A percentile compares a stretch with the other conserved stretches of the same genome.
phyloP scores from a whole-genome alignment of 371 early-diverging fungal species.

The Parasitella parasitica region DNA sequence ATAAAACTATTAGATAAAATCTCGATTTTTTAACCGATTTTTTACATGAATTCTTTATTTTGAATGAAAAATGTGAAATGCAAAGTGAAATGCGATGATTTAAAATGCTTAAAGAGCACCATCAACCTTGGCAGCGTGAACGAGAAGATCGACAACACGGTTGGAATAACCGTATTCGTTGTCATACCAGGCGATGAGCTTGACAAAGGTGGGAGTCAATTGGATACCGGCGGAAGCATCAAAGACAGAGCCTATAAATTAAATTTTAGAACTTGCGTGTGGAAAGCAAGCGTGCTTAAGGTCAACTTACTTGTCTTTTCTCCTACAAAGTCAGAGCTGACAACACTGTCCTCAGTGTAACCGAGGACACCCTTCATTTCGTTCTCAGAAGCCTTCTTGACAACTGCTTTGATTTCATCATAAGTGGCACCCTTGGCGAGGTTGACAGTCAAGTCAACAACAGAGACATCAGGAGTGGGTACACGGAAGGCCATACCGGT shows the following conservation, averaged over 20 bases:
- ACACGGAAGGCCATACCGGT: conserved; percentile 99
- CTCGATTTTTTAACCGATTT: neutral
- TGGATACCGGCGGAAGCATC: conserved; percentile 97
- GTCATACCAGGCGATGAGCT: conserved; percentile 83
- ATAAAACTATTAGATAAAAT: neutral
- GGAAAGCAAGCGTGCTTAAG: no score
- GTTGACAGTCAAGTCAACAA: conserved; percentile 97
- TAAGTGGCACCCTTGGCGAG: conserved; percentile 89
- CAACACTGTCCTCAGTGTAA: conserved; percentile 95
- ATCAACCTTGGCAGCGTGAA: conserved; percentile 68
- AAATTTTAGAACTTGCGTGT: no score
- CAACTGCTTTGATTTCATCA: conserved; percentile 82
- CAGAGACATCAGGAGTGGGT: conserved; percentile 97
- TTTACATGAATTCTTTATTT: neutral
- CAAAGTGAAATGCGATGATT: neutral
- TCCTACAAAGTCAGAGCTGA: no score
- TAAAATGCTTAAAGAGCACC: conserved; percentile 15
- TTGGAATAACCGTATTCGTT: conserved; percentile 93
- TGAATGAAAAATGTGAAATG: neutral
- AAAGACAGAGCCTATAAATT: conserved; percentile 92
- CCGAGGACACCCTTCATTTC: conserved; percentile 86
- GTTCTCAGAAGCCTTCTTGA: conserved; percentile 84
- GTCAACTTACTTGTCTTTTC: no score
- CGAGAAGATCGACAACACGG: conserved; percentile 88
- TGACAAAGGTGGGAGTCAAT: conserved; percentile 95